phyloP scores from a whole-genome alignment of 129 eudicot genomes.

The Scalesia atractyloides region DNA sequence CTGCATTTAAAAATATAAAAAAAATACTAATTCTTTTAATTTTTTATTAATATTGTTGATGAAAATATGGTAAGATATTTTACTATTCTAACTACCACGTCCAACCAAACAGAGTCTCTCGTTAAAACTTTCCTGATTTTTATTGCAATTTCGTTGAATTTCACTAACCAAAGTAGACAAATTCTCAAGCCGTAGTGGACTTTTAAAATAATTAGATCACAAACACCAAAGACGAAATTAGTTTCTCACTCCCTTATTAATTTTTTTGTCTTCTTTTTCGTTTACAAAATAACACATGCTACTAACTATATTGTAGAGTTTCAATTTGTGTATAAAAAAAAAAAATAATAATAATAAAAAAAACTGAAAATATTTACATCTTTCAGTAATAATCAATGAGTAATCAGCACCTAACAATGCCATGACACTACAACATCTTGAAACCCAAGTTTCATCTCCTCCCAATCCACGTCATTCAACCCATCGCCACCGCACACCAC shows the following conservation, averaged over 20 bases:
- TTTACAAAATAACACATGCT: constrained; percentile 19
- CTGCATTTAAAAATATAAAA: too few species aligned
- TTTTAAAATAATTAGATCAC: too few species aligned
- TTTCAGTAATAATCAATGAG: not conserved
- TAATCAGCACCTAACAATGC: constrained; percentile 28
- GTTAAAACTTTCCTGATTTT: too few species aligned
- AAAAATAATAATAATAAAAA: not conserved
- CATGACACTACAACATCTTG: constrained; percentile 55
- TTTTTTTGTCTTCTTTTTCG: not conserved
- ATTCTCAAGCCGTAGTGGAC: too few species aligned
- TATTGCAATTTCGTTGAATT: too few species aligned
- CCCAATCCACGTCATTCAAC: constrained; percentile 66
- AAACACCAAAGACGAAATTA: too few species aligned
- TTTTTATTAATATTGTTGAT: too few species aligned
- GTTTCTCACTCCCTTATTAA: constrained; percentile 23
- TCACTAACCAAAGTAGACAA: too few species aligned
- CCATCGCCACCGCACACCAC: constrained; percentile 50
- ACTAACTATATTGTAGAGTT: not conserved
- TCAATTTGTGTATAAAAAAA: not conserved
- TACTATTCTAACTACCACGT: too few species aligned
- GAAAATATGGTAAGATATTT: too few species aligned
- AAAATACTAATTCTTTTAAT: too few species aligned
- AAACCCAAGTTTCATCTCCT: constrained; percentile 51
- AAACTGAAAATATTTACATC: constrained; percentile 23
- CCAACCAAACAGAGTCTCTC: too few species aligned